Evolutionary conservation across 768 basidiomycete species (phyloP), one percentile per base, ranked within the genome.

Genomic region (Tephrocybe sp.): DNA sequence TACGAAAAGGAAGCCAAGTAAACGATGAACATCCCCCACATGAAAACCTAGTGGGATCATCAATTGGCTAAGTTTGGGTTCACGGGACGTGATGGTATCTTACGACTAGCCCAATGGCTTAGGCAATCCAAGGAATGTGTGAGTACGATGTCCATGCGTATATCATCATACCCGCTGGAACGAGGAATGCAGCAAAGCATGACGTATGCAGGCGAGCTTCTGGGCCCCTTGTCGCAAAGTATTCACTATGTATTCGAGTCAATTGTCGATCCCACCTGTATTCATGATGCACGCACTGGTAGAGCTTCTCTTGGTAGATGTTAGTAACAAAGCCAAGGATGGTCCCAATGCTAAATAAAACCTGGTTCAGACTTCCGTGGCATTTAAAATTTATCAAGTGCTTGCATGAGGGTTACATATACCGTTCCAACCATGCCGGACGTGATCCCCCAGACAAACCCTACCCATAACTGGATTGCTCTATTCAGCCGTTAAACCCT

Each of bases 401-500:
- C 53, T 19, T 58, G 84, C 84, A 73, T 64, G 60, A 89, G 73
- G 1, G 80, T 69, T 6, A 80, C 39, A 61, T 84, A 92, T 1
- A 78, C 68, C 1, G 80, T 73, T 8, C 89, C 89, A 26, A 88
- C 72, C 62, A 90, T 69, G 48, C 80, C 83, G 60, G 80, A 92
- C n/a, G 84, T 63, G 8, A 89, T 78, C 0, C 89, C 89, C 89
- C 89, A 92, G 0, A 79, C 76, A 51, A 91, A 82, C 45, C 83
- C 82, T 31, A 83, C 68, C 85, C 84, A 86, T 14, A 86, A 60
- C 84, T 87, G 64, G 11, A 16, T 31, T n/a, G 17, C 4, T 30
- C 17, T 54, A 13, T 16, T 35, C 16, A 11, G 34, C 34, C 20
- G 53, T 41, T 26, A n/a, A n/a, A n/a, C n/a, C n/a, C n/a, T n/a